These are phyloP conservation scores for Cryphonectria japonica DNA, from an alignment of 2,329 filamentous ascomycete genomes.

Conservation along the genomic window DNA sequence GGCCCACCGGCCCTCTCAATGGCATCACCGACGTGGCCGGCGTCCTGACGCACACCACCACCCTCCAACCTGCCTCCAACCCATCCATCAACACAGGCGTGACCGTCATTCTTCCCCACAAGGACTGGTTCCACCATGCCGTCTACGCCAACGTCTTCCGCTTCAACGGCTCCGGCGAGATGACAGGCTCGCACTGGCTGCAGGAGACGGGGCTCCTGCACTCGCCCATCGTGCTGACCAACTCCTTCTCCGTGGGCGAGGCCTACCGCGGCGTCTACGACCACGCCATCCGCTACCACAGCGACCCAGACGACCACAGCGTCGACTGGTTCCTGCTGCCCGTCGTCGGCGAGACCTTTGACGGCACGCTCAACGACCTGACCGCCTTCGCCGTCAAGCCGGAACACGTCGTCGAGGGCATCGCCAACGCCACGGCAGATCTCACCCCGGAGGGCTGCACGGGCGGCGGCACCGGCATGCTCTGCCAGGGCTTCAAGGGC, in stretches of 20 bases:
- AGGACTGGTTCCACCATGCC: constrained; percentile 48
- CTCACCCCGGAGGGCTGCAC: constrained; percentile 64
- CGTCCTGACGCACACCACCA: constrained; percentile 51
- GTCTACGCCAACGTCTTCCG: constrained; percentile 58
- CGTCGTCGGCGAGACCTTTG: constrained; percentile 65
- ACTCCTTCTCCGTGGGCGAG: constrained; percentile 60
- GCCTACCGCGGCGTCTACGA: constrained; percentile 63
- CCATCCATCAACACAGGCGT: constrained; percentile 50
- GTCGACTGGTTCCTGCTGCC: constrained; percentile 60
- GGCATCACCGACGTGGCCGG: constrained; percentile 56
- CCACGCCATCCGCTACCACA: constrained; percentile 53
- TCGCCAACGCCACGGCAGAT: constrained; percentile 53
- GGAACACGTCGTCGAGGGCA: constrained; percentile 56
- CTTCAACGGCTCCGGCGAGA: constrained; percentile 67
- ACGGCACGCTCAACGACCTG: constrained; percentile 64
- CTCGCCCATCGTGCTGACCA: constrained; percentile 64
- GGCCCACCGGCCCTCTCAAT: constrained; percentile 50
- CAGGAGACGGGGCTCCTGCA: constrained; percentile 63
- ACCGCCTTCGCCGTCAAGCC: constrained; percentile 58
- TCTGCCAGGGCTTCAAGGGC: constrained; percentile 68
- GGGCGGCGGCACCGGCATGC: constrained; percentile 71
- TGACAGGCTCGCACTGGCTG: constrained; percentile 65
- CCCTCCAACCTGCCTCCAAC: constrained; percentile 39
- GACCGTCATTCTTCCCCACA: constrained; percentile 52
- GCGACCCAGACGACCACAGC: constrained; percentile 46